Base-by-base conservation (phyloP, 2,329 filamentous ascomycete genomes). In the Penicillium occitanis region DNA sequence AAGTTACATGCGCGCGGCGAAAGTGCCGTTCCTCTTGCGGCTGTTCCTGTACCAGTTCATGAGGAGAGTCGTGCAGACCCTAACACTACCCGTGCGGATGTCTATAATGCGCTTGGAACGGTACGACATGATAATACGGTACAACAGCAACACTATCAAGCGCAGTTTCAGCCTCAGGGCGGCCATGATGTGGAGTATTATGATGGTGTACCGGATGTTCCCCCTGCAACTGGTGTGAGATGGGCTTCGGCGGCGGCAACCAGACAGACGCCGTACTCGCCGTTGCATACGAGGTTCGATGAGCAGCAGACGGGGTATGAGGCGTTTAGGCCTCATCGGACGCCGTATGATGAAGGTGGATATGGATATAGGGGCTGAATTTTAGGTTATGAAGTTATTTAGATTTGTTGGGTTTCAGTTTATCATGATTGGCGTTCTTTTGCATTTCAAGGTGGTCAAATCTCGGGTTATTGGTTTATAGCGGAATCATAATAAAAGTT, bases 1-100 rank as follows among this genome's bases (percentile, higher is more conserved):
- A 81, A 81, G 66, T 60, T 77, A 68, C 70, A 74, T 37, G 68
- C 75, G 50, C 69, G 71, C 11, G 51, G 30, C 6, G 66, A 67
- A 30, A 69, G 65, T 35, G 70, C 68, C 57, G 71, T 70, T 65
- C 61, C 63, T 61, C 65, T 59, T 42, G 61, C 46, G 42, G n/a
- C 50, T 28, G 46, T 40, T n/a, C 46, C 22, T 5, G 48, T 30
- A 14, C 35, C 22, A 2, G 57, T n/a, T 30, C 51, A 63, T n/a
- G 51, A 44, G 1, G 60, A 51, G 25, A 48, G 17, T 4, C 48
- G 22, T 22, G 6, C 37, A 8, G 48, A 58, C 19, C 25, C 22
- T 3, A 19, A 19, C 33, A 35, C 40, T 58, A 59, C 60, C 3
- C 51, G 40, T 37, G 33, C 44, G 6, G 64, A 65, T 46, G 63